Conservation (phyloP, 2,329 filamentous ascomycete species). For the Metarhizium robertsii region DNA sequence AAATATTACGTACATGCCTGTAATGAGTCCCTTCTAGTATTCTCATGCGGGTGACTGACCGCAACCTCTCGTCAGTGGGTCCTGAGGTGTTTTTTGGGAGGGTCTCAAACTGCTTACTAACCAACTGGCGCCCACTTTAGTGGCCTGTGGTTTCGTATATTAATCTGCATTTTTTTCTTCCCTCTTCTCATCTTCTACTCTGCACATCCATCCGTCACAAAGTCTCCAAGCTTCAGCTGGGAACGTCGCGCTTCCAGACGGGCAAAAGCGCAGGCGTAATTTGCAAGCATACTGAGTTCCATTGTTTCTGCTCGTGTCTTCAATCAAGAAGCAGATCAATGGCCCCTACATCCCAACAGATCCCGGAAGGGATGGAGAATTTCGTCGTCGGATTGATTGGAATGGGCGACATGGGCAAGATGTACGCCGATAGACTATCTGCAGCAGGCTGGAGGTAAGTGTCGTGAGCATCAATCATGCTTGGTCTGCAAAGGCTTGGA, state of each 20-base stretch:
- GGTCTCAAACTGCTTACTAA: conserved; percentile 6
- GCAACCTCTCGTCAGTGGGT: too few species aligned
- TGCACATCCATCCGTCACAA: not conserved
- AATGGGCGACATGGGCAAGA: conserved; percentile 99
- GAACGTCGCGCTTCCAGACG: not conserved
- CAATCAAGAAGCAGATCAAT: conserved; percentile 18
- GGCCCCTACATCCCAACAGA: conserved; percentile 14
- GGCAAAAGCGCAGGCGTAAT: not conserved
- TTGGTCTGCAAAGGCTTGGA: conserved; percentile 9
- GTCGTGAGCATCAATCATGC: not conserved
- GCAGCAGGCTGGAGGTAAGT: conserved; percentile 89
- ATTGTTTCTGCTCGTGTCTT: conserved; percentile 14
- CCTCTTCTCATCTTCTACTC: not conserved
- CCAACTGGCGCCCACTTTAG: not conserved
- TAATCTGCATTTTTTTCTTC: not conserved
- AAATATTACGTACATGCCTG: too few species aligned
- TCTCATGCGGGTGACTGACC: too few species aligned
- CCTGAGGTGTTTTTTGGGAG: too few species aligned
- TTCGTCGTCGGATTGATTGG: conserved; percentile 90
- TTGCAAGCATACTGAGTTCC: conserved; percentile 16
- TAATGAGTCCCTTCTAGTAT: too few species aligned
- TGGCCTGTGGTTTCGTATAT: not conserved
- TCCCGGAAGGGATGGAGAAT: conserved; percentile 46
- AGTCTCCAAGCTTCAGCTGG: not conserved
- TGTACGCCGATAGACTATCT: conserved; percentile 87